Evolutionary conservation across 2,329 filamentous ascomycete species (phyloP).

Genomic region (Boeremia exigua): DNA sequence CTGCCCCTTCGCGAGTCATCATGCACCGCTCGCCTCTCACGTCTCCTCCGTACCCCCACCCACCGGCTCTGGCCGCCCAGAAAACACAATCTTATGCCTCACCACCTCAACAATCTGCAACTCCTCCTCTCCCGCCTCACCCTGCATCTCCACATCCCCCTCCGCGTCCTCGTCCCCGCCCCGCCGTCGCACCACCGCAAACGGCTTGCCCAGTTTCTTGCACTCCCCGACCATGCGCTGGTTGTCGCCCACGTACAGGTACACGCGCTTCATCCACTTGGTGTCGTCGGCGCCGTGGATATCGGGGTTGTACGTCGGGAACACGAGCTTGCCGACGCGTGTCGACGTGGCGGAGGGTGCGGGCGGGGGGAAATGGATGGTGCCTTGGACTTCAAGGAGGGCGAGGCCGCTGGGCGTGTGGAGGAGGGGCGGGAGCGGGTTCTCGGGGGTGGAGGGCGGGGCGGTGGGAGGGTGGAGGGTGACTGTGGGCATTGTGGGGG

Average conservation of each 20-base stretch:
- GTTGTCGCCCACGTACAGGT: constrained; percentile 86
- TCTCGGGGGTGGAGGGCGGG: constrained; percentile 34
- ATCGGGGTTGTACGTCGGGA: constrained; percentile 71
- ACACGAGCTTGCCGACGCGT: constrained; percentile 74
- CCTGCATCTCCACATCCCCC: constrained; percentile 37
- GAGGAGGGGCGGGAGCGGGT: constrained; percentile 79
- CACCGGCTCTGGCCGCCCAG: constrained; percentile 83
- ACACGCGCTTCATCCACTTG: constrained; percentile 88
- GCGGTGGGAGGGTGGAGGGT: constrained; percentile 29
- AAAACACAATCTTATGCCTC: constrained; percentile 86
- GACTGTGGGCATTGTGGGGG: constrained; percentile 39
- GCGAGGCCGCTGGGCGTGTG: constrained; percentile 90
- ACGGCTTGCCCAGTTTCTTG: constrained; percentile 78
- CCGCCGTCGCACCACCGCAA: constrained; percentile 73
- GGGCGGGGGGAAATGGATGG: constrained; percentile 72
- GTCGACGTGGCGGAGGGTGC: constrained; percentile 48
- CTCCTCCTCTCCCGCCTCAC: constrained; percentile 34
- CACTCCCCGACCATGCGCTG: constrained; percentile 90
- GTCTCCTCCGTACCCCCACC: constrained; percentile 31
- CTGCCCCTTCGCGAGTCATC: background rate
- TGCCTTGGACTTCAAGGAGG: constrained; percentile 90
- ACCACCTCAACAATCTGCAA: constrained; percentile 88
- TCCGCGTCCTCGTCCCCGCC: constrained; percentile 14
- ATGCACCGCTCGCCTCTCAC: background rate
- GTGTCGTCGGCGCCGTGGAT: constrained; percentile 59